Conservation (phyloP, 176 grass and related monocot species). For the Dactylis glomerata region DNA sequence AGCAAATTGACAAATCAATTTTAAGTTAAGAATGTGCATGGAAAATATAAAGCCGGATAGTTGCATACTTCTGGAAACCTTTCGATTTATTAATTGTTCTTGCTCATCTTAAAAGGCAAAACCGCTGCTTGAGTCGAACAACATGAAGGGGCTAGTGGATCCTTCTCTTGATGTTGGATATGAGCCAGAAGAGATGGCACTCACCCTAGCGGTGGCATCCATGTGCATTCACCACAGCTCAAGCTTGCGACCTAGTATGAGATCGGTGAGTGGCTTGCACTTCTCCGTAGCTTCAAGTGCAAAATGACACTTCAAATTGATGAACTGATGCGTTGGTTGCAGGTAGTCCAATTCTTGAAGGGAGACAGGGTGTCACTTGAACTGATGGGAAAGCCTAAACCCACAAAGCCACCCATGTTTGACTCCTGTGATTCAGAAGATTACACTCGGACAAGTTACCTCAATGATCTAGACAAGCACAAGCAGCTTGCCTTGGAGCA, state of each 20-base stretch:
- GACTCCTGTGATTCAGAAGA: constrained; percentile 82
- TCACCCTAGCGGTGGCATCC: constrained; percentile 66
- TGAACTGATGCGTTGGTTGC: background rate
- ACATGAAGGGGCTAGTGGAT: constrained; percentile 70
- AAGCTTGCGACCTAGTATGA: constrained; percentile 73
- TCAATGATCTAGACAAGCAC: constrained; percentile 87
- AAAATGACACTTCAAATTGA: constrained; percentile 2
- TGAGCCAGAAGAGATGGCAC: constrained; percentile 60
- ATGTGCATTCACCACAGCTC: constrained; percentile 95
- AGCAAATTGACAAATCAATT: background rate
- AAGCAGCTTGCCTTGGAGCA: constrained; percentile 97
- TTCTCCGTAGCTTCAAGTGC: background rate
- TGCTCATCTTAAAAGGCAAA: constrained; percentile 58
- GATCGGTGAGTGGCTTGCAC: constrained; percentile 46
- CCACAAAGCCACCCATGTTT: constrained; percentile 46
- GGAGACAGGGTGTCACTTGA: constrained; percentile 58
- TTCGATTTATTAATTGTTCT: constrained; percentile 21
- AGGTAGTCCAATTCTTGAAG: constrained; percentile 76
- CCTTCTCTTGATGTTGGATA: constrained; percentile 60
- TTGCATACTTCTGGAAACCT: constrained; percentile 4
- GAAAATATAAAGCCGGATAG: background rate
- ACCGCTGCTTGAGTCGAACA: constrained; percentile 82
- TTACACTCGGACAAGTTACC: constrained; percentile 80
- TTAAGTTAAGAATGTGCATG: background rate
- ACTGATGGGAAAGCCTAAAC: constrained; percentile 49